Base-by-base conservation (phyloP, 768 basidiomycete species). In the Antrodiella citrinella region DNA sequence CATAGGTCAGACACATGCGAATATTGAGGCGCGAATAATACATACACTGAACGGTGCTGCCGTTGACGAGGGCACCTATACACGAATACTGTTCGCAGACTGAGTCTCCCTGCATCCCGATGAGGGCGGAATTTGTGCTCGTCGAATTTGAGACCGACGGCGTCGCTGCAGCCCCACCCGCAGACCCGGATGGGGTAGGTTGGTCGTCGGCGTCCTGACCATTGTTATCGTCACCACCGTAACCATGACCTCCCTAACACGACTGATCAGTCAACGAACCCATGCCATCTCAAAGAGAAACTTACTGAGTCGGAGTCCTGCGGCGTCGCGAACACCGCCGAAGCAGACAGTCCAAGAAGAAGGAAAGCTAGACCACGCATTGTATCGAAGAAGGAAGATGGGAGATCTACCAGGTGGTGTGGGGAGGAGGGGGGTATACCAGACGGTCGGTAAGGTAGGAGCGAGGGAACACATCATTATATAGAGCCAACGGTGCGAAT, bases 11-110 rank as follows among this genome's bases (percentile, higher is more conserved):
- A 43, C 40, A 49, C 25, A 26, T 39, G 47, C 4, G 9, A 35
- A 47, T 50, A 41, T 25, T 38, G 4, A 42, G 38, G 15, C 35
- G 38, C 4, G 10, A 26, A 19, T 13, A 25, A 13, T 1, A 50
- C 61, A 45, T 21, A 62, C 61, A 62, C 40, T 50, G 48, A 5
- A 52, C 49, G 2, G 48, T 55, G 3, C 57, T 53, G 25, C 59
- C 59, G 30, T 62, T 58, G 26, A 59, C 54, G 21, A 60, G 40
- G 3, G 52, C 61, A 4, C 57, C 52, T 13, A 59, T 50, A 44
- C 59, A 59, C 52, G 59, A 44, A 18, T 54, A 51, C 19, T 45
- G 35, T 10, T 48, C 51, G 54, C 59, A 59, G 2, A 58, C 54
- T 9, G 52, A 35, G 44, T 53, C 57, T 1, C 58, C 57, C 15